Percentiles rank a stretch among this genome's conserved stretches.
These are phyloP conservation scores for Calcarisporium arbuscula DNA, from an alignment of 2,329 filamentous ascomycete genomes.

Conservation along the genomic window DNA sequence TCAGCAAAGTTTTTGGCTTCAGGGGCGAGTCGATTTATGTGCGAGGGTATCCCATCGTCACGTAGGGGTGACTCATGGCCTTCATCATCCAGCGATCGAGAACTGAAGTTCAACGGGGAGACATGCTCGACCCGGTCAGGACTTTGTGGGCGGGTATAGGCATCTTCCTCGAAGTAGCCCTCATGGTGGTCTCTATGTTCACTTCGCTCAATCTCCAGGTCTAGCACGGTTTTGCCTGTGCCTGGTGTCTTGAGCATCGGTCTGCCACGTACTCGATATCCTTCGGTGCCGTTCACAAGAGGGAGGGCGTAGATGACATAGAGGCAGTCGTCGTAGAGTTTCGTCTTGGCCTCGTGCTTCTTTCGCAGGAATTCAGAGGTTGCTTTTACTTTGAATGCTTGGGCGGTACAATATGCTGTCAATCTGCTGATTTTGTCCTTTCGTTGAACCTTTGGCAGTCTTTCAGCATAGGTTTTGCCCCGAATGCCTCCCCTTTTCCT, in stretches of 20 bases:
- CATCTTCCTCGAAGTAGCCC: conserved; percentile 78
- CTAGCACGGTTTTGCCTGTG: conserved; percentile 79
- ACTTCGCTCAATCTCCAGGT: conserved; percentile 93
- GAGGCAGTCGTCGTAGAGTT: conserved; percentile 95
- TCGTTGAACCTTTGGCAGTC: conserved; percentile 79
- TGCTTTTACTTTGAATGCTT: conserved; percentile 82
- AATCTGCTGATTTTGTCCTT: conserved; percentile 83
- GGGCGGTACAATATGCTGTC: conserved; percentile 93
- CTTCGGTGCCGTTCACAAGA: conserved; percentile 75
- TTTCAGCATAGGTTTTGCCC: conserved; percentile 90
- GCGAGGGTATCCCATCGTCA: conserved; percentile 37
- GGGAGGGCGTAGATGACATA: conserved; percentile 95
- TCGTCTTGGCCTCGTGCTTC: conserved; percentile 84
- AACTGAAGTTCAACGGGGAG: conserved; percentile 22
- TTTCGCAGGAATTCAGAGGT: conserved; percentile 86
- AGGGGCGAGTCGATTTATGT: conserved; percentile 55
- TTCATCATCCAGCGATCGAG: conserved; percentile 21
- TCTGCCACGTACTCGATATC: conserved; percentile 82
- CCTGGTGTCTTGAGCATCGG: conserved; percentile 89
- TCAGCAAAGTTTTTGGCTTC: conserved; percentile 80
- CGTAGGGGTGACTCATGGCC: conserved; percentile 18
- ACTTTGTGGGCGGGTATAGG: conserved; percentile 35
- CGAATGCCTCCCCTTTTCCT: conserved; percentile 54
- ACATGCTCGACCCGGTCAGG: conserved; percentile 22
- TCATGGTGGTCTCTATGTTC: conserved; percentile 85